phyloP scores from a whole-genome alignment of 164 flowering plant genomes.

The Buxus sempervirens region DNA sequence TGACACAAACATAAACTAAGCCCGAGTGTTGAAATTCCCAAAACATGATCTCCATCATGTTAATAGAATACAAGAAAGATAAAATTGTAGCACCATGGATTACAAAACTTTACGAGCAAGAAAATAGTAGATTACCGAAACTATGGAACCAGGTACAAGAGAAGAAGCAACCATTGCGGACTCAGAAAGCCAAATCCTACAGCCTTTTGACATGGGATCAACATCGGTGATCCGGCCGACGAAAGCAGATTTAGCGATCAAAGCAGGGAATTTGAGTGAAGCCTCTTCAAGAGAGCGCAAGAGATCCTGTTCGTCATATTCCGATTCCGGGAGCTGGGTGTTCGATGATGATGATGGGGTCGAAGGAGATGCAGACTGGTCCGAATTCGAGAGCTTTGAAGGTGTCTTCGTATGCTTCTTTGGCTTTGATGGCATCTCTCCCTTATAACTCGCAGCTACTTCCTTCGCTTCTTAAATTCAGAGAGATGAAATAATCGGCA shows the following conservation, averaged over 20 bases:
- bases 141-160: conserved; percentile 53
- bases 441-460: neutral
- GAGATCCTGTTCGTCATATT: conserved; percentile 33
- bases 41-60: no score
- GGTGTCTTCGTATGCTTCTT: conserved; percentile 37
- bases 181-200: conserved; percentile 73
- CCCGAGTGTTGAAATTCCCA: neutral
- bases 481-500: neutral
- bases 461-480: neutral
- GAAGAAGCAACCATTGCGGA: conserved; percentile 54
- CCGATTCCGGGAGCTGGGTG: conserved; percentile 1
- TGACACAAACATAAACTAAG: neutral
- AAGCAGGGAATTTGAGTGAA: conserved; percentile 47
- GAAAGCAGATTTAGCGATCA: conserved; percentile 54
- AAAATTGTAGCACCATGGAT: no score
- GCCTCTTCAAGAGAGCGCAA: conserved; percentile 41
- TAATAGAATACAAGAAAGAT: no score
- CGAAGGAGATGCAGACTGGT: conserved; percentile 23
- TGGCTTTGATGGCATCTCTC: conserved; percentile 43
- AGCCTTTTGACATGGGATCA: conserved; percentile 28
- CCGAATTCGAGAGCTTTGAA: conserved; percentile 30
- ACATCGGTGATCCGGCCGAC: conserved; percentile 37
- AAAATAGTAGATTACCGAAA: conserved; percentile 56
- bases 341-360: conserved; percentile 19
- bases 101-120: neutral